phyloP scores from a whole-genome alignment of 2,329 filamentous ascomycete genomes.

The Neofusicoccum parvum region DNA sequence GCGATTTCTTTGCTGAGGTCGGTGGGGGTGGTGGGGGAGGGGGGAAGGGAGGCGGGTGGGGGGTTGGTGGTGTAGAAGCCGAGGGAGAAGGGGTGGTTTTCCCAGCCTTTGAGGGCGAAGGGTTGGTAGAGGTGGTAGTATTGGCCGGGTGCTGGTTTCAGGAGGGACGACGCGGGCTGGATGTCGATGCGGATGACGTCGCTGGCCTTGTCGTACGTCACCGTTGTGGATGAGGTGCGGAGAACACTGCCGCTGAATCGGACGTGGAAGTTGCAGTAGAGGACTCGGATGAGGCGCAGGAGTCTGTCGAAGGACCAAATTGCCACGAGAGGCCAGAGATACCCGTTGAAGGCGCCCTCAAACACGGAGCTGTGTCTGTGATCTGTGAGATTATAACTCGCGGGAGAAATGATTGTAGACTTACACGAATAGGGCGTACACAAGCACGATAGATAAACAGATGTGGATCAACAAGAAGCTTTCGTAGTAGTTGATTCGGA shows the following conservation, averaged over 20 bases:
- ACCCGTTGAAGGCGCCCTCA: slow-evolving; percentile 49
- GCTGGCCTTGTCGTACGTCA: slow-evolving; percentile 46
- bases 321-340: slow-evolving; percentile 53
- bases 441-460: slow-evolving; percentile 43
- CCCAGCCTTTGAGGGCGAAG: slow-evolving; percentile 47
- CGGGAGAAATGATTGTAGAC: slow-evolving; percentile 27
- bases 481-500: slow-evolving; percentile 53
- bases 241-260: slow-evolving; percentile 28
- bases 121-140: slow-evolving; percentile 56
- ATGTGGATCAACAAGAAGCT: slow-evolving; percentile 49
- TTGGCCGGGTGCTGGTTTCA: slow-evolving; percentile 47
- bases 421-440: slow-evolving; percentile 56
- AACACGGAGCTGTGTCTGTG: slow-evolving; percentile 57
- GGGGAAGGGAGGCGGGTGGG: not conserved
- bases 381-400: slow-evolving; percentile 24
- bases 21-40: not conserved
- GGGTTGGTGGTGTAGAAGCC: slow-evolving; percentile 32
- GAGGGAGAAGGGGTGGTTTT: slow-evolving; percentile 56
- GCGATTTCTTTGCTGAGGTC: not conserved
- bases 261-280: slow-evolving; percentile 49
- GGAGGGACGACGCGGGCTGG: slow-evolving; percentile 34
- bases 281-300: slow-evolving; percentile 47
- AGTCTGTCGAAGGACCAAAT: slow-evolving; percentile 57
- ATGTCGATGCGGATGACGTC: slow-evolving; percentile 54
- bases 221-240: slow-evolving; percentile 39